Base-by-base conservation (phyloP, 495 filamentous ascomycete genomes). In the Talaromyces ruber region DNA sequence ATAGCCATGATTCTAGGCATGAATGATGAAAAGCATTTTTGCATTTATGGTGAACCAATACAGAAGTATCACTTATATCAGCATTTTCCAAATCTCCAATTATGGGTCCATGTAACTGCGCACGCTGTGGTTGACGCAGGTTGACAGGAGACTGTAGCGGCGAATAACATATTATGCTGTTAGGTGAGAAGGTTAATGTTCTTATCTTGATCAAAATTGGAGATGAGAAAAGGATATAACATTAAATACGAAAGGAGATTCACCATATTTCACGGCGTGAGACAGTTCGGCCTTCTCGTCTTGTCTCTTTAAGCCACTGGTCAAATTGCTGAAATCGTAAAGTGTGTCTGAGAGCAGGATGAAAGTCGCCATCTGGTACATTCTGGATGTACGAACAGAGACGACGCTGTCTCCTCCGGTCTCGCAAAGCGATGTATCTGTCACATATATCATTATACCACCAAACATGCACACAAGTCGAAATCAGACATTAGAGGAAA, bases 1-100 rank as follows among this genome's bases (percentile, higher is more conserved):
- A 56, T 18, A 56, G 53, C 53, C 53, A 56, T 56, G 24, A 56
- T 56, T 9, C 53, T 30, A 56, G 24, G 53, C 53, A 56, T 30
- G 53, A 56, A 56, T 56, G 24, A 56, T 56, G 53, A 56, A 56
- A 30, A 3, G 53, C 53, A 56, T 56, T 56, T 29, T 29, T 56
- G 53, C 53, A 56, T 56, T 56, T 56, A 14, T 24, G 53, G 53
- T 56, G 53, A 29, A 56, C 53, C 53, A 56, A 56, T 30, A 56
- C 26, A 56, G 6, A 56, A 18, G 53, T 56, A 18, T 56, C 53
- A 30, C 53, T 56, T 56, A 30, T 29, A 2, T 30, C 53, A 30
- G 24, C 24, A 56, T 56, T 56, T 56, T 56, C 53, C 53, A 56
- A 30, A 56, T 56, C 53, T 30, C 24, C 24, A 29, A 30, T 56